These are phyloP conservation scores for Pichia paraexigua DNA, from an alignment of 805 yeast species.

Conservation along the genomic window DNA sequence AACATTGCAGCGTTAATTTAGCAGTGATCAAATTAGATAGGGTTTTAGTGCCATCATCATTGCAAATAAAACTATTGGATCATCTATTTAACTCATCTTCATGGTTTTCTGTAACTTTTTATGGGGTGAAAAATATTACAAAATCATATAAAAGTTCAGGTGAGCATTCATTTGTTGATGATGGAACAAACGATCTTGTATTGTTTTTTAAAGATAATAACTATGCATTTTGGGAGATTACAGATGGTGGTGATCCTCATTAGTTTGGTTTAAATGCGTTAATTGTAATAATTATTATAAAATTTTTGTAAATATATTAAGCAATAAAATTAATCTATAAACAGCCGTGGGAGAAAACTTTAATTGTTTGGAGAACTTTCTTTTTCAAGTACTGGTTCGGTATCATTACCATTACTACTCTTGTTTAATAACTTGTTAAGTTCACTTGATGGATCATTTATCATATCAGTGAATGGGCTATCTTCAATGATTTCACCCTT, in stretches of 20 bases:
- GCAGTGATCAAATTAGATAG: not conserved
- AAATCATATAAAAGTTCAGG: conserved; percentile 18
- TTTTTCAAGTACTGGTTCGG: conserved; percentile 16
- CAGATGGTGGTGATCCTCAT: conserved; percentile 24
- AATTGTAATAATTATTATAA: not conserved
- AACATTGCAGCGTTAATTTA: not conserved
- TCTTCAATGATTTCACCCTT: conserved; percentile 69
- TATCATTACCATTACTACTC: conserved; percentile 21
- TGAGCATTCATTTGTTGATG: conserved; percentile 23
- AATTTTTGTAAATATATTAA: not conserved
- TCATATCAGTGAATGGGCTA: conserved; percentile 50
- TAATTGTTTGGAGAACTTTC: not conserved
- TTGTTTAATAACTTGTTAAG: conserved; percentile 36
- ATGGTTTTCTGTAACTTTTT: conserved; percentile 22
- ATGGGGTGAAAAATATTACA: conserved; percentile 25
- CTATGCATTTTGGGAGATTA: conserved; percentile 25
- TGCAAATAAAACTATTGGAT: not conserved
- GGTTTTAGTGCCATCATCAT: not conserved
- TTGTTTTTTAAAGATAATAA: conserved; percentile 13
- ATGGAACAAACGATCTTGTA: conserved; percentile 25
- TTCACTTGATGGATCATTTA: conserved; percentile 36
- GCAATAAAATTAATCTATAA: not conserved
- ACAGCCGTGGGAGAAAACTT: not conserved
- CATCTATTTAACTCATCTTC: not conserved
- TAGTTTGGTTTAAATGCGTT: not conserved